Percentiles rank a stretch among this genome's conserved stretches.
Evolutionary conservation across 208 protist species (phyloP).

Genomic region (Phytomonas francai): DNA sequence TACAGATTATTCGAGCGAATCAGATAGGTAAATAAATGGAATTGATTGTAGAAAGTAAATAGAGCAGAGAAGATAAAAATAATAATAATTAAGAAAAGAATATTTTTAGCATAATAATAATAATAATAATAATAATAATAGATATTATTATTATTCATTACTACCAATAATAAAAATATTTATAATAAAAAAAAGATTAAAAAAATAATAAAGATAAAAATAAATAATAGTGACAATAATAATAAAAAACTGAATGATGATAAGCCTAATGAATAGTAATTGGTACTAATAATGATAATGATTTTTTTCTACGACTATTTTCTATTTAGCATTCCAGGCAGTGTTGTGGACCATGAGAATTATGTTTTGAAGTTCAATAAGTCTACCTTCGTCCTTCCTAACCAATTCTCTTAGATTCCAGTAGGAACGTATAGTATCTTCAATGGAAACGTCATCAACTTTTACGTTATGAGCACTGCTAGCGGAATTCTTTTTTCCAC

Average conservation of each 20-base stretch:
- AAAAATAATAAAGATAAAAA: conserved; percentile 1
- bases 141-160: not conserved
- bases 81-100: conserved; percentile 1
- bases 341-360: not conserved
- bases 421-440: not conserved
- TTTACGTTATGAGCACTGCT: too few species aligned
- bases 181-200: not conserved
- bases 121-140: not conserved
- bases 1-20: not conserved
- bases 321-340: not conserved
- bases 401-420: conserved; percentile 6
- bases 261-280: conserved; percentile 2
- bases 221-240: not conserved
- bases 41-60: not conserved
- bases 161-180: conserved; percentile 1
- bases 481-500: too few species aligned
- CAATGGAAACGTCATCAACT: too few species aligned
- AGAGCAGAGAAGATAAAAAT: conserved; percentile 2
- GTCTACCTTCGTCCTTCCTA: not conserved
- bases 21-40: not conserved
- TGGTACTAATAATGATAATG: not conserved
- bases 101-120: not conserved
- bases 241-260: not conserved
- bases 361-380: not conserved
- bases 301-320: not conserved